A percentile compares a stretch with the other conserved stretches of the same genome.
phyloP scores from a whole-genome alignment of 2,329 filamentous ascomycete species.

The Thelonectria blattea region DNA sequence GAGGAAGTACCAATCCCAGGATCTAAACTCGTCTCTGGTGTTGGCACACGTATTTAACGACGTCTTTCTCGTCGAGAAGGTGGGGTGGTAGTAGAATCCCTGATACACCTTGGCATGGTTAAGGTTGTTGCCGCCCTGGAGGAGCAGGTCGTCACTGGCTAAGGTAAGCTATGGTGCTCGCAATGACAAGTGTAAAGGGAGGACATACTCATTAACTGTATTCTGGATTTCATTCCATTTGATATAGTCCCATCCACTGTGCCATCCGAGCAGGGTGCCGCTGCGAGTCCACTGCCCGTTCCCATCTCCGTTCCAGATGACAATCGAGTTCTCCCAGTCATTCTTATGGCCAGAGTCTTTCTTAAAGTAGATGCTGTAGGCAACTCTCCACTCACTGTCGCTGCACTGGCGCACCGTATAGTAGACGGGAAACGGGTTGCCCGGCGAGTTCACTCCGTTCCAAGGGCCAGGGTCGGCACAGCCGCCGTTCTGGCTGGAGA shows the following conservation, averaged over 20 bases:
- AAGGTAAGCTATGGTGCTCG: not conserved
- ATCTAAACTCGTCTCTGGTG: conserved; percentile 15
- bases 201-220: conserved; percentile 28
- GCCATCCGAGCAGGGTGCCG: conserved; percentile 18
- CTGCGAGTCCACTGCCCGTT: conserved; percentile 21
- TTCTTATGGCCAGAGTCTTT: conserved; percentile 35
- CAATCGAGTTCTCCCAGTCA: conserved; percentile 34
- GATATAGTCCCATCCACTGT: conserved; percentile 11
- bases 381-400: conserved; percentile 28
- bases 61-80: conserved; percentile 16
- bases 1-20: conserved; percentile 19
- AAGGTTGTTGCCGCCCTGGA: conserved; percentile 11
- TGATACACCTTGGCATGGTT: conserved; percentile 21
- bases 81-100: conserved; percentile 18
- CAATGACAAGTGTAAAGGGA: not conserved
- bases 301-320: conserved; percentile 27
- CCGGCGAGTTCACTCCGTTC: conserved; percentile 11
- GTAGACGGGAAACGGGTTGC: conserved; percentile 25
- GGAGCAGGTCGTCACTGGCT: conserved; percentile 1
- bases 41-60: conserved; percentile 13
- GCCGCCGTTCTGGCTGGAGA: conserved; percentile 9
- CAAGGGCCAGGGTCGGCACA: conserved; percentile 13
- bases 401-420: conserved; percentile 24
- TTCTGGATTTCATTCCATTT: conserved; percentile 30
- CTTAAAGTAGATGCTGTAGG: conserved; percentile 36